Base-by-base conservation (phyloP, 106 monocot genomes). In the Platanthera guangdongensis region DNA sequence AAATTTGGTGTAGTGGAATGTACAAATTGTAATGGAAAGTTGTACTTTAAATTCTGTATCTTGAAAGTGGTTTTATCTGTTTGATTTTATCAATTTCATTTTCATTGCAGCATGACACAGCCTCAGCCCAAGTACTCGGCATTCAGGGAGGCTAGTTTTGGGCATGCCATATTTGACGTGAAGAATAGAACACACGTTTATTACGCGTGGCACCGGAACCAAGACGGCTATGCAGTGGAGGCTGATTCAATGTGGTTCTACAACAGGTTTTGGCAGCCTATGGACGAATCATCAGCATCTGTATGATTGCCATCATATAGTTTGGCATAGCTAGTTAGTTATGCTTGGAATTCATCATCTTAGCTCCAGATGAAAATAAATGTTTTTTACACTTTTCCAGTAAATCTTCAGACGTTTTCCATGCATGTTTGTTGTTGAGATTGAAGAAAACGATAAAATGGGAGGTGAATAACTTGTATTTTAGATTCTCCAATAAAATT, bases 91-190 rank as follows among this genome's bases (percentile, higher is more conserved):
- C 19, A 46, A 3, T 69, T 77, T 63, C 25, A 14, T 73, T 25
- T 65, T 19, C 22, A 11, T 15, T 83, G 78, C 71, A 83, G 79
- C 55, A 83, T 83, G 83, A 79, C 75, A 18, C 71, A 83, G 75
- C 79, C 83, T 39, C 78, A 83, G 45, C 83, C 83, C 0, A 71
- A 55, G 32, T 84, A 88, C 30, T 84, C 84, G 18, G 87, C 87
- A 46, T 87, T 70, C 79, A 81, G 87, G 74, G 87, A 87, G 57
- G 78, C 84, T n/a, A 87, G 87, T 70, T 87, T 87, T 51, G 87
- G 87, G 5, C 87, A 87, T 79, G 87, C 84, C 10, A 84, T 82
- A 22, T 84, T 87, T 19, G 78, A 81, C 18, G 84, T 87, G 65
- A 87, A 87, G 76, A 87, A 87, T 54, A 64, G 74, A 49, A 82